Conservation (phyloP, 331 rosid genomes). For the Rosa hybrid region DNA sequence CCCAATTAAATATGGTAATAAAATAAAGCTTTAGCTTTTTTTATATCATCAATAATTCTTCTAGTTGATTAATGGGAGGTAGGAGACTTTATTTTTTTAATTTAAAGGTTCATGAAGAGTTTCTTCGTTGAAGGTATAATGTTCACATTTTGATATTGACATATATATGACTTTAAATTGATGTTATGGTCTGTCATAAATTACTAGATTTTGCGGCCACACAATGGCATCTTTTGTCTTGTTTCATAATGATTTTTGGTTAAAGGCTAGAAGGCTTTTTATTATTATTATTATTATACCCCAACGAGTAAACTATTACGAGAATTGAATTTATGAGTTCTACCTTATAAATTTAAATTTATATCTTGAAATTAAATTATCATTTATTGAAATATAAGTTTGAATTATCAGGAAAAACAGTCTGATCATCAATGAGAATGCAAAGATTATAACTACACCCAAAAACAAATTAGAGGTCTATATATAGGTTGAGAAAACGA, state of each 20-base stretch:
- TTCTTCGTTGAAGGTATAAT: neutral
- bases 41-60: neutral
- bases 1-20: neutral
- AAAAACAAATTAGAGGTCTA: conserved; percentile 1
- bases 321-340: neutral
- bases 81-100: neutral
- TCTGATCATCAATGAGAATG: neutral
- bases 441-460: neutral
- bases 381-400: too few species aligned
- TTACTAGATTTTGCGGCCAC: neutral
- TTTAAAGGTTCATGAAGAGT: neutral
- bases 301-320: neutral
- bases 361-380: too few species aligned
- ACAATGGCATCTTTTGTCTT: neutral
- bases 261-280: too few species aligned
- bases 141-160: neutral
- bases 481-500: neutral
- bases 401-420: neutral
- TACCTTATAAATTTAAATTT: too few species aligned
- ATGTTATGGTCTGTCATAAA: neutral
- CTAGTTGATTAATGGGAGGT: neutral
- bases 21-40: neutral
- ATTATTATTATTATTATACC: too few species aligned
- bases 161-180: neutral
- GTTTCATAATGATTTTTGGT: neutral